Evolutionary conservation across 768 basidiomycete genomes (phyloP).

Genomic region (Rhodotorula sphaerocarpa): DNA sequence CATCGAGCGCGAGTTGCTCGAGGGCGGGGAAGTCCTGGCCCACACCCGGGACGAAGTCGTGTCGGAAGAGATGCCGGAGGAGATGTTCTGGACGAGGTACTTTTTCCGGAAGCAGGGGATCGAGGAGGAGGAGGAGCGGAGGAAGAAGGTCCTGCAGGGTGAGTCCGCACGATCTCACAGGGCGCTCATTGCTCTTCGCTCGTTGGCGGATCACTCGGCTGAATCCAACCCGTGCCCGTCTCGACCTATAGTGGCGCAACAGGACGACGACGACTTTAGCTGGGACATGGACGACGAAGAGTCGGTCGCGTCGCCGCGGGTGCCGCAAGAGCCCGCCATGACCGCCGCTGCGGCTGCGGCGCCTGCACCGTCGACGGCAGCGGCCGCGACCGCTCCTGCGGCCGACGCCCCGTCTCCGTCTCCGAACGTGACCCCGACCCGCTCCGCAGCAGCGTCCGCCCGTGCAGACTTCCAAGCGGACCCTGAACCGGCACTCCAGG

Average conservation of each 20-base stretch:
- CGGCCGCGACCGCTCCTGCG: not conserved
- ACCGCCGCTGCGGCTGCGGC: not conserved
- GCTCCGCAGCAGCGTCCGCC: too few relatives aligned
- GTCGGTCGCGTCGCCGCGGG: conserved; percentile 1
- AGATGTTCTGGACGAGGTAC: conserved; percentile 76
- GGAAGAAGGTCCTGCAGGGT: conserved; percentile 71
- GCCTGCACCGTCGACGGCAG: not conserved
- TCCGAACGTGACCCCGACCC: too few relatives aligned
- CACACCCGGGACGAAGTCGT: conserved; percentile 12
- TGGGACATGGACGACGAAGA: conserved; percentile 91
- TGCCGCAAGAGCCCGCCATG: not conserved
- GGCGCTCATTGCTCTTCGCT: too few relatives aligned
- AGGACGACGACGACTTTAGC: conserved; percentile 66
- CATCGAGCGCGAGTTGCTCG: conserved; percentile 50
- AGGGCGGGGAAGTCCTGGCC: conserved; percentile 46
- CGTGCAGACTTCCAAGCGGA: too few relatives aligned
- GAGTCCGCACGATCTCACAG: conserved; percentile 2
- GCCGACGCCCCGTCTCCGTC: not conserved
- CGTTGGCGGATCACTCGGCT: not conserved
- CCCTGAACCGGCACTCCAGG: too few relatives aligned
- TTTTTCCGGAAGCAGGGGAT: conserved; percentile 58
- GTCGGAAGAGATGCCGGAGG: conserved; percentile 31
- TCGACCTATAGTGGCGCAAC: conserved; percentile 47
- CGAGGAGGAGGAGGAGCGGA: conserved; percentile 46
- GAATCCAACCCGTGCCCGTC: conserved; percentile 6